Base-by-base conservation (phyloP, 371 early-diverging fungal genomes). In the Mortierella sp. region DNA sequence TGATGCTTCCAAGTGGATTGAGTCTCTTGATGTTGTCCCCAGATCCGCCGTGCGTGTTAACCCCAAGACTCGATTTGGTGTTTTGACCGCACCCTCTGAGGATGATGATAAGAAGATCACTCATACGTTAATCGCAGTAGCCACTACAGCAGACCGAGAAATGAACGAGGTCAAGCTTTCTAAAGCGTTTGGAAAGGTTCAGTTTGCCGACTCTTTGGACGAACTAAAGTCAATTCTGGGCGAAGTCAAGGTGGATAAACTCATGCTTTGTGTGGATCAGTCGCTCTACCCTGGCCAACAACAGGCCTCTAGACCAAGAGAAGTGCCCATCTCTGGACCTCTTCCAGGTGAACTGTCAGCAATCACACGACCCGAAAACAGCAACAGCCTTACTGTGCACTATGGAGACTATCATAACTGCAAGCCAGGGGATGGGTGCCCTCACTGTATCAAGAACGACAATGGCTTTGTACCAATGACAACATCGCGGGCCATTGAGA, bases 401-500 rank as follows among this genome's bases (percentile, higher is more conserved):
- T 80, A 84, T 46, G 86, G 89, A 30, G 89, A 89, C 67, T 85
- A 82, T 62, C 86, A 88, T 72, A 71, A 88, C 66, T 77, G 86
- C 15, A 64, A 80, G 51, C 82, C 87, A 7, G 93, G 93, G 16
- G 95, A 94, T 73, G 61, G 59, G 0, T 96, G 96, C 63, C 81
- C 81, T 7, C 75, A 84, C n/a, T 94, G 94, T 58, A 28, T 57
- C 19, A 58, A 51, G n/a, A 48, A 44, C 60, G 66, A 69, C 11
- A 47, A 61, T n/a, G 52, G 44, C 53, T 67, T 26, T 23, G 56
- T 58, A 28, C 72, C 80, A 16, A 74, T 92, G 53, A 74, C 69
- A 1, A 75, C 84, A 21, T 84, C 85, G 44, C 85, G 88, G 15
- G 96, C 95, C 0, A 95, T 96, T 53, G 97, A 97, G 74, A 91